These are phyloP conservation scores for Pulveroboletus sp. DNA, from an alignment of 768 basidiomycete species.

Conservation along the genomic window DNA sequence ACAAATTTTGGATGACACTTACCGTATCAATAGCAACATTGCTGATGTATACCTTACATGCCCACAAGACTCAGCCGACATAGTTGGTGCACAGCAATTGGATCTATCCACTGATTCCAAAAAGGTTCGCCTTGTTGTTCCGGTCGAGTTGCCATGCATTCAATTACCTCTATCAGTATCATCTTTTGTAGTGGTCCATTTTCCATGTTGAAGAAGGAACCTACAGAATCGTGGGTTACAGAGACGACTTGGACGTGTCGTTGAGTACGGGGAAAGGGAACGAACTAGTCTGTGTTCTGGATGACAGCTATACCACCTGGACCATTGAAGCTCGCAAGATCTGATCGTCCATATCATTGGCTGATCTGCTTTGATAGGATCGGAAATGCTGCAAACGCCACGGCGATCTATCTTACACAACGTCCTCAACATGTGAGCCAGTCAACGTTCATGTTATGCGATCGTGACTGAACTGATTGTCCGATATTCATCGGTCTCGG, in stretches of 20 bases:
- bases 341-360: background rate
- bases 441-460: background rate
- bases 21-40: background rate
- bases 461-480: background rate
- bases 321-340: background rate
- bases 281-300: background rate
- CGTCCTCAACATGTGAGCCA: background rate
- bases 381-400: slow-evolving; percentile 2
- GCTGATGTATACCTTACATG: background rate
- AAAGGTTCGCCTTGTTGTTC: too few species aligned
- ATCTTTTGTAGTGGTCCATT: background rate
- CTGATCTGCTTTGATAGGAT: background rate
- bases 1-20: background rate
- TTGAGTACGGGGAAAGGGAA: background rate
- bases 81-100: background rate
- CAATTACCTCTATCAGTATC: too few species aligned
- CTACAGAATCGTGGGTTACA: background rate
- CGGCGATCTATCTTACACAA: background rate
- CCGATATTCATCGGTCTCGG: background rate
- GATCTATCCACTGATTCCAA: background rate
- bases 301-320: background rate
- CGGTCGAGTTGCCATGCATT: too few species aligned
- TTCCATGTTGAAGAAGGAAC: background rate
- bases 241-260: background rate
- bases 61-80: background rate